Evolutionary conservation across 1,284 basidiomycete species (phyloP).

Genomic region (Austroboletus novae-zelandiae): DNA sequence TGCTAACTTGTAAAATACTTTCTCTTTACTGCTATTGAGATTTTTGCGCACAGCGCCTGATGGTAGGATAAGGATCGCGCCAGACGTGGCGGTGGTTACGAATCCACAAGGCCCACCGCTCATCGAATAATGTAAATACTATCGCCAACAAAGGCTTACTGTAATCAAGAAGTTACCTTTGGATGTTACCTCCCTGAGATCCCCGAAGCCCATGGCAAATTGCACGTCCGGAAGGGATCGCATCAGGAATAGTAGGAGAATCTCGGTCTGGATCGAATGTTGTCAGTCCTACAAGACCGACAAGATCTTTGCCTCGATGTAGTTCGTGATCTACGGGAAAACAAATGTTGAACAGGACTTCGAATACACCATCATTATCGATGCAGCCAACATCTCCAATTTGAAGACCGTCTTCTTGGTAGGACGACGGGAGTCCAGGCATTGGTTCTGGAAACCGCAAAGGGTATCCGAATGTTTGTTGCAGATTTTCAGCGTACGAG

Average conservation of each 20-base stretch:
- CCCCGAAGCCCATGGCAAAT: neutral
- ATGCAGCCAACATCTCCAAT: slow-evolving; percentile 6
- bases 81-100: too few species aligned
- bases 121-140: neutral
- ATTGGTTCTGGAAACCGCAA: slow-evolving; percentile 2
- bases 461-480: slow-evolving; percentile 1
- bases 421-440: neutral
- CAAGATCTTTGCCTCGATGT: neutral
- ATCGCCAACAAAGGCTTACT: too few species aligned
- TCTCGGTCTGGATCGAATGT: neutral
- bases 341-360: slow-evolving; percentile 3
- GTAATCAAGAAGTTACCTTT: too few species aligned
- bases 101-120: neutral
- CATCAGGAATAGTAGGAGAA: neutral
- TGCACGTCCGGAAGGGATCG: neutral
- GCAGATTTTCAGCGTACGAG: neutral
- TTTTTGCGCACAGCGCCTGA: neutral
- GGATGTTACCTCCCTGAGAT: neutral
- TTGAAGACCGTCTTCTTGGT: neutral
- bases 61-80: neutral
- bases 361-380: neutral
- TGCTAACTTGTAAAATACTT: neutral
- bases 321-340: neutral
- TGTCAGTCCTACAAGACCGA: neutral
- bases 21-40: neutral